Evolutionary conservation across 2,329 filamentous ascomycete species (phyloP), one percentile per base, ranked within the genome.

Genomic region (Rasamsonia emersonii): DNA sequence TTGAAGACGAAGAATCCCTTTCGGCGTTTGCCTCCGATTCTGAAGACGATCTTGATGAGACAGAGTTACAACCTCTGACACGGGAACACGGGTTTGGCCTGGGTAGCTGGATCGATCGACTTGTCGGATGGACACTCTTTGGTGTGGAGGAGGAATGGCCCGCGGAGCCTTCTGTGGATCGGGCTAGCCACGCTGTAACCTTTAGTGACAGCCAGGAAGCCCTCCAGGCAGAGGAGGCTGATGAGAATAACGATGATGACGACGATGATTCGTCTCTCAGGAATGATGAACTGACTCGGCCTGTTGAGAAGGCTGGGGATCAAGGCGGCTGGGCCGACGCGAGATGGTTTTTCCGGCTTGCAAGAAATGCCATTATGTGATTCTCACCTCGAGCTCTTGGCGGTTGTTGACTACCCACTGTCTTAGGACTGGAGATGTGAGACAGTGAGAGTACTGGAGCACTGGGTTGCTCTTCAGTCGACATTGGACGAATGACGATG

Each of bases 71-170:
- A 24, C 55, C 62, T 2, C 50, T 76, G 18, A 69, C 70, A 9
- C 55, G 61, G 15, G 62, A 68, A 41, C 56, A 61, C n/a, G 67
- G 66, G 2, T 73, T 71, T 37, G 70, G 73, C 0, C 50, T 77
- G 4, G 73, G 73, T 0, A 56, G 62, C 7, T 70, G 71, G 64
- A 61, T 78, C 44, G 74, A 78, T 41, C 57, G 65, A 15, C 45
- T 77, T 20, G 70, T 77, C 36, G 71, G 71, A 18, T 75, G 71
- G 65, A 67, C 65, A 8, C 41, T 75, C 24, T 76, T 76, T 42
- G 63, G 63, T 3, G 64, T 70, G 1, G 68, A 71, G 7, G 66
- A 70, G 30, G 67, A 71, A 34, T 49, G 46, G 44, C 48, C 56
- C 30, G 36, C 24, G 14, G 11, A 37, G 6, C 16, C 39, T 17